Evolutionary conservation across 257 asterid species (phyloP).

Genomic region (Eustoma russellianum): DNA sequence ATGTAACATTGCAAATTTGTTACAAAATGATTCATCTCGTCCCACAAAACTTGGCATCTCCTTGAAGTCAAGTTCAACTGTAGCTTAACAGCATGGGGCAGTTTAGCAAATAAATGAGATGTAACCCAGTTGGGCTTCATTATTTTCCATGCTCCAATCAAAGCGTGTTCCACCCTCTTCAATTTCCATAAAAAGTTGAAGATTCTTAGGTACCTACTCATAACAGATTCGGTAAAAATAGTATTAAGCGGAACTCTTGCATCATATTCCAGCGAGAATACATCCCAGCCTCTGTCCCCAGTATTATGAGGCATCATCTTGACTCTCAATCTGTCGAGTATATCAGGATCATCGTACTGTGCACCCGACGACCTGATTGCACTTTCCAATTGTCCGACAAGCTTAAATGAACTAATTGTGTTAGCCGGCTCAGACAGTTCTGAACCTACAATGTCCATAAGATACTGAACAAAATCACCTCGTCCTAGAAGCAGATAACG

Average conservation of each 20-base stretch:
- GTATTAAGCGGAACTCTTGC: constrained; percentile 87
- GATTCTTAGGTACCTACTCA: constrained; percentile 77
- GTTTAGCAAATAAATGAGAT: constrained; percentile 58
- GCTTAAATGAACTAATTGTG: constrained; percentile 89
- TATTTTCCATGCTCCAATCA: constrained; percentile 87
- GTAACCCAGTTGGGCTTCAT: constrained; percentile 97
- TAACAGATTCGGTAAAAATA: constrained; percentile 80
- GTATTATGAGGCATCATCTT: constrained; percentile 93
- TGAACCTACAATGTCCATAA: constrained; percentile 93
- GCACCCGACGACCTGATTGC: constrained; percentile 93
- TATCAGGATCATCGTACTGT: constrained; percentile 86
- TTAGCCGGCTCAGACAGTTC: constrained; percentile 97
- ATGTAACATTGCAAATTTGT: constrained; percentile 93
- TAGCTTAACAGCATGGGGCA: constrained; percentile 65
- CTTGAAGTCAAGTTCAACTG: constrained; percentile 80
- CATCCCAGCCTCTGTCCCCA: constrained; percentile 99
- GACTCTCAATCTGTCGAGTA: constrained; percentile 84
- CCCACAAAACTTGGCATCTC: constrained; percentile 98
- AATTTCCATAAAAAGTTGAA: constrained; percentile 98
- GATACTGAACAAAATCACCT: constrained; percentile 97
- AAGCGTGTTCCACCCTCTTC: constrained; percentile 88
- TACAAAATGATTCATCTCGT: constrained; percentile 95
- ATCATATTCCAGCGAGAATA: constrained; percentile 90
- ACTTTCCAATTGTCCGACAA: constrained; percentile 85
- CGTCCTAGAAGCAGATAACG: constrained; percentile 95